Conservation (phyloP, 2,329 filamentous ascomycete species). For the Westerdykella ornata region DNA sequence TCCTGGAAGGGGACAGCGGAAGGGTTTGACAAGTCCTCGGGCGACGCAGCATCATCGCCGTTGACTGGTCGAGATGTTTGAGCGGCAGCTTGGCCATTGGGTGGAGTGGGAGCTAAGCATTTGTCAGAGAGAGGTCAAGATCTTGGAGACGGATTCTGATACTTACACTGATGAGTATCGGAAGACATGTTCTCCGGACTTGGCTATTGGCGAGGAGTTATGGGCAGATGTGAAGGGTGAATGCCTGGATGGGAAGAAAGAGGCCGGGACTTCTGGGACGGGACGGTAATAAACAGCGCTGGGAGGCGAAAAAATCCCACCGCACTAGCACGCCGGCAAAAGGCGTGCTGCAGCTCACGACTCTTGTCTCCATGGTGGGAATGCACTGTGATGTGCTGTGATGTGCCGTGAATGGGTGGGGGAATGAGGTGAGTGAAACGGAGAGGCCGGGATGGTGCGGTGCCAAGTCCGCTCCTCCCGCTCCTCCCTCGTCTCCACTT, state of each 20-base stretch:
- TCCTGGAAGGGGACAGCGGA: conserved; percentile 16
- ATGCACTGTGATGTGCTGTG: conserved; percentile 10
- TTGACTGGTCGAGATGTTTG: conserved; percentile 27
- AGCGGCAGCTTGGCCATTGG: conserved; percentile 22
- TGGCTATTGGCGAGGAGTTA: conserved; percentile 11
- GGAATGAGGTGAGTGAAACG: not conserved
- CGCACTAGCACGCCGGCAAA: conserved; percentile 8
- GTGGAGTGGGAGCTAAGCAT: conserved; percentile 23
- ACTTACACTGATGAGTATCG: conserved; percentile 28
- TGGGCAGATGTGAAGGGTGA: conserved; percentile 18
- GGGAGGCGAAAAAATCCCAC: conserved; percentile 11
- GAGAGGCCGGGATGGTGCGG: not conserved
- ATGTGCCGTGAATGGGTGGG: too few species aligned
- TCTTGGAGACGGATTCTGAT: conserved; percentile 12
- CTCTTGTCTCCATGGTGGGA: conserved; percentile 1
- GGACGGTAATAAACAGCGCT: conserved; percentile 29
- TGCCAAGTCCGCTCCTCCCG: not conserved
- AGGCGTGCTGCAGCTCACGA: conserved; percentile 3
- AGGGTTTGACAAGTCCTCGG: conserved; percentile 18
- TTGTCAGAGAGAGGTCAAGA: conserved; percentile 19
- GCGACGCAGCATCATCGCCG: conserved; percentile 13
- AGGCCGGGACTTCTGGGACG: conserved; percentile 18
- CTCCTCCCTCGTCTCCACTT: too few species aligned
- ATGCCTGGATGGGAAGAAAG: conserved; percentile 20
- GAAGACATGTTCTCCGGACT: conserved; percentile 27